Conservation (phyloP, 208 protist species). For the Leishmania martiniquensis region DNA sequence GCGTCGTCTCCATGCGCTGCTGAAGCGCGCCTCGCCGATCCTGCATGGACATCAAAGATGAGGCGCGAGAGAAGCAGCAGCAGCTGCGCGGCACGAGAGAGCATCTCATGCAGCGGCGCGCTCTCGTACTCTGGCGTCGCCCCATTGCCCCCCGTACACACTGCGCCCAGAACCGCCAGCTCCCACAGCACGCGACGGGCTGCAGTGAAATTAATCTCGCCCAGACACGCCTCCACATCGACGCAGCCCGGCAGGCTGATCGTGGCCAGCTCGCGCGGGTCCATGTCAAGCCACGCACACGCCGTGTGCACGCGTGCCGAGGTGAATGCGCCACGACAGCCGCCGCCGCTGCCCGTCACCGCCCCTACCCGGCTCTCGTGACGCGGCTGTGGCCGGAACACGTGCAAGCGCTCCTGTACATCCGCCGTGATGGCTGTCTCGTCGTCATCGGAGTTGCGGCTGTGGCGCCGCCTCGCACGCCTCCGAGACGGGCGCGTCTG, state of each 20-base stretch:
- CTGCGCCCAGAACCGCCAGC: constrained; percentile 30
- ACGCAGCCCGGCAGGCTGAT: constrained; percentile 10
- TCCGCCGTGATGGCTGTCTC: background rate
- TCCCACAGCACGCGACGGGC: constrained; percentile 29
- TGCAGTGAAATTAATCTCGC: constrained; percentile 16
- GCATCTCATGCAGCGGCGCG: constrained; percentile 16
- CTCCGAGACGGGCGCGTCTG: background rate
- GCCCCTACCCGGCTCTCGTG: background rate
- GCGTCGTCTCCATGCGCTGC: background rate
- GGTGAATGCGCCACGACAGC: background rate
- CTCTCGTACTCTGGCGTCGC: constrained; percentile 6
- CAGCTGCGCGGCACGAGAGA: constrained; percentile 24
- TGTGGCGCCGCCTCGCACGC: constrained; percentile 2
- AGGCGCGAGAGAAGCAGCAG: constrained; percentile 35
- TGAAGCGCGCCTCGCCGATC: background rate
- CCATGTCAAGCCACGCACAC: constrained; percentile 18
- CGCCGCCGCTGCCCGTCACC: background rate
- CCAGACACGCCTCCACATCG: constrained; percentile 17
- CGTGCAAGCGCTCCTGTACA: constrained; percentile 2
- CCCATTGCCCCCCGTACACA: constrained; percentile 13
- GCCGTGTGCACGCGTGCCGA: background rate
- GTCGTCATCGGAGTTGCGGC: background rate
- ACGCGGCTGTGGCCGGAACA: background rate
- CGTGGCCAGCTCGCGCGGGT: constrained; percentile 13
- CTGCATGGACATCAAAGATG: constrained; percentile 14